Conservation (phyloP, 352 stramenopile species). For the Pythium aquatile region DNA sequence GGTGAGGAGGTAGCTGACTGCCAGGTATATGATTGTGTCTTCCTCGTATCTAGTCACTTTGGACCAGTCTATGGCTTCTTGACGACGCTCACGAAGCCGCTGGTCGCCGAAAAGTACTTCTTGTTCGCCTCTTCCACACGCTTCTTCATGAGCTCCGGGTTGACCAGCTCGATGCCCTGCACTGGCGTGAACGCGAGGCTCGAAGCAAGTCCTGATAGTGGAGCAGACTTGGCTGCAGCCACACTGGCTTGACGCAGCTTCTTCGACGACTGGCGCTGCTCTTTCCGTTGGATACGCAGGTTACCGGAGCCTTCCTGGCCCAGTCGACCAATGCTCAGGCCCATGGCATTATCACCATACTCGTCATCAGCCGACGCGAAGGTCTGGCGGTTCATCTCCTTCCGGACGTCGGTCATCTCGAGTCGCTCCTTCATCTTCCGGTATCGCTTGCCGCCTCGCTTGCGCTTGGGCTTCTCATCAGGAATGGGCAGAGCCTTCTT, state of each 20-base stretch:
- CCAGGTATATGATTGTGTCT: neutral
- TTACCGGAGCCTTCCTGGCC: constrained; percentile 87
- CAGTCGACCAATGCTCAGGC: constrained; percentile 92
- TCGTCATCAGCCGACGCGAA: constrained; percentile 94
- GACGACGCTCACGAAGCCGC: constrained; percentile 95
- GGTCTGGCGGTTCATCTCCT: constrained; percentile 94
- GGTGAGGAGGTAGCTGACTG: too few species aligned
- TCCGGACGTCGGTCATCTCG: constrained; percentile 97
- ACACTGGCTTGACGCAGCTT: constrained; percentile 93
- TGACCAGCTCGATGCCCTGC: constrained; percentile 97
- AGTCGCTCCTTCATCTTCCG: constrained; percentile 97
- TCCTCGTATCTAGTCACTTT: neutral
- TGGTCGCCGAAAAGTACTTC: constrained; percentile 96
- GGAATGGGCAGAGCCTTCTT: constrained; percentile 97
- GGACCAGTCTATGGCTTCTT: constrained; percentile 51
- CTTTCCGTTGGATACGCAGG: constrained; percentile 87
- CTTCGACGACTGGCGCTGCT: constrained; percentile 90
- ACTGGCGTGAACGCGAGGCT: constrained; percentile 97
- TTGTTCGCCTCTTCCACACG: constrained; percentile 94
- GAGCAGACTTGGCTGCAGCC: constrained; percentile 41
- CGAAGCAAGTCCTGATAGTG: constrained; percentile 90
- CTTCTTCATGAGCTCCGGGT: constrained; percentile 93
- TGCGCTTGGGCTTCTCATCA: constrained; percentile 94
- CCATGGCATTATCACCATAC: constrained; percentile 99
- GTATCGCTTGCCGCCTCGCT: constrained; percentile 92